Percentiles rank a stretch among this genome's conserved stretches.
These are phyloP conservation scores for Diplodia corticola DNA, from an alignment of 2,329 filamentous ascomycete genomes.

Conservation along the genomic window DNA sequence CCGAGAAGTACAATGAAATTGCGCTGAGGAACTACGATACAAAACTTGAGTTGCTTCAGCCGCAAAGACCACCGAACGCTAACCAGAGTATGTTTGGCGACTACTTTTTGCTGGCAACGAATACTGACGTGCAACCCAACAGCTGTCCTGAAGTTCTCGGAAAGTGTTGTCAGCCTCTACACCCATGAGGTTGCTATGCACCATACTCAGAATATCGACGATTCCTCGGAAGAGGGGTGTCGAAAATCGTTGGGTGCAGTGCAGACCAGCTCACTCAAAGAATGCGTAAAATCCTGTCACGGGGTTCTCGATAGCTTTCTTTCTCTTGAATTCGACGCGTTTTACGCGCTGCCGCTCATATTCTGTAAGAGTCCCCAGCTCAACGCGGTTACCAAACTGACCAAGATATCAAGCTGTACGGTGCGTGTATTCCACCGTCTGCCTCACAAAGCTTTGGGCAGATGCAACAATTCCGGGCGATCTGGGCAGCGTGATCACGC, in stretches of 20 bases:
- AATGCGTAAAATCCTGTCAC: constrained; percentile 49
- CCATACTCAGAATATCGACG: constrained; percentile 43
- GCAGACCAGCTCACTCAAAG: constrained; percentile 49
- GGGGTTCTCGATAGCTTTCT: constrained; percentile 53
- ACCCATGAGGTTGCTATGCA: constrained; percentile 54
- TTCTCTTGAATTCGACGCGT: constrained; percentile 47
- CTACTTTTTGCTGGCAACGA: not conserved
- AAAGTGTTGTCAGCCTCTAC: constrained; percentile 52
- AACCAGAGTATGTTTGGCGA: constrained; percentile 32
- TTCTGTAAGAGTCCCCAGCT: constrained; percentile 39
- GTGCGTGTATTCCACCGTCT: constrained; percentile 57
- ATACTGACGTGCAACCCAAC: not conserved
- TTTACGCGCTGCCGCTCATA: constrained; percentile 48
- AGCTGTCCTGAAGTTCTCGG: constrained; percentile 46
- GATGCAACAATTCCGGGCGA: constrained; percentile 53
- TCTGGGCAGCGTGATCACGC: constrained; percentile 51
- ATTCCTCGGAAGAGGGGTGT: constrained; percentile 31
- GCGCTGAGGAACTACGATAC: constrained; percentile 15
- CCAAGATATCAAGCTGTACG: constrained; percentile 46
- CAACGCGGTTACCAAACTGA: constrained; percentile 27
- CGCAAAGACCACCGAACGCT: not conserved
- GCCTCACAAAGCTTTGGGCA: constrained; percentile 62
- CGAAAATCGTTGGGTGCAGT: constrained; percentile 48
- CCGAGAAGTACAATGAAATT: constrained; percentile 40
- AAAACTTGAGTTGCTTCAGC: constrained; percentile 1